Evolutionary conservation across 148 eudicot genomes (phyloP).

Genomic region (Dianthus caryophyllus): DNA sequence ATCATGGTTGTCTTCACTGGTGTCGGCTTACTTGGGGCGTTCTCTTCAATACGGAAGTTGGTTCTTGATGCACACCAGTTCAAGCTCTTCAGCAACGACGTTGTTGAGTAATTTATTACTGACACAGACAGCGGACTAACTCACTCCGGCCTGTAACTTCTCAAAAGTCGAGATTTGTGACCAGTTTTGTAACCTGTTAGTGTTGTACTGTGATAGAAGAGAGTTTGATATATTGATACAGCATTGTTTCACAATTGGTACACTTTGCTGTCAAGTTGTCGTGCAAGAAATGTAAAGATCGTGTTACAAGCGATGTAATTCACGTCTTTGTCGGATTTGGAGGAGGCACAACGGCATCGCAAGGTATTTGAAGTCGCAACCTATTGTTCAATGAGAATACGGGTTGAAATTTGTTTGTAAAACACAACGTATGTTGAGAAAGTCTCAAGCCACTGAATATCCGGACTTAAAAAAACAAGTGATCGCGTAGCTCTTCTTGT

Average conservation of each 20-base stretch:
- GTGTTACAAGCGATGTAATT: not conserved
- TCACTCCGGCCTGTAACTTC: not conserved
- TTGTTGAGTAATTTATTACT: conserved; percentile 43
- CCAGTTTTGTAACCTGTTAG: not conserved
- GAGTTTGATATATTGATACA: not conserved
- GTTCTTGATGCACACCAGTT: conserved; percentile 67
- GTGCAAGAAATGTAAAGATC: not conserved
- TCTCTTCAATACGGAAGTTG: conserved; percentile 69
- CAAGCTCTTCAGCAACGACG: conserved; percentile 65
- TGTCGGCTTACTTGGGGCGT: conserved; percentile 67
- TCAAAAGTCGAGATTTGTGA: not conserved
- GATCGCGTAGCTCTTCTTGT: no score
- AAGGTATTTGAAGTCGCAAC: no score
- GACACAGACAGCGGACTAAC: not conserved
- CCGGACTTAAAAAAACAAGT: no score
- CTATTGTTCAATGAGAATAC: no score
- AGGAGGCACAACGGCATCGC: no score
- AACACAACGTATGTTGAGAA: no score
- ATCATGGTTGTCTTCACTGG: conserved; percentile 71
- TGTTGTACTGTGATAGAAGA: conserved; percentile 6
- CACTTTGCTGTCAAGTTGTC: not conserved
- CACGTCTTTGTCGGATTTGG: not conserved
- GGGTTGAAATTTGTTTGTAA: no score
- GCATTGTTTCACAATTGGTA: not conserved
- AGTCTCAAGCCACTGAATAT: no score